These are phyloP conservation scores for Stereocaulon alpinum DNA, from an alignment of 495 filamentous ascomycete species.

Conservation along the genomic window DNA sequence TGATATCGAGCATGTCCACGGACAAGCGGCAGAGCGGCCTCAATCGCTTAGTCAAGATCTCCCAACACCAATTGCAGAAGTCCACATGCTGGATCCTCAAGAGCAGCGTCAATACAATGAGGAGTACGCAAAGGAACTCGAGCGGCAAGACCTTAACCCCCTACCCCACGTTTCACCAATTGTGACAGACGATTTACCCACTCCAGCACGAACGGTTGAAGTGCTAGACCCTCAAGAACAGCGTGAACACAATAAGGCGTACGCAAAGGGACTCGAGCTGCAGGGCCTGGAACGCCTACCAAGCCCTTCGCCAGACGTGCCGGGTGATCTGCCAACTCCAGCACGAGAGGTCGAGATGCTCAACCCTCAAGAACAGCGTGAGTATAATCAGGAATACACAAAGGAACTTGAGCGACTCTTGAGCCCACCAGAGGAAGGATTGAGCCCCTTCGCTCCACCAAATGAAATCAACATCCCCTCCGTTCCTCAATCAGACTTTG, in stretches of 20 bases:
- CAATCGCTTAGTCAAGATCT: neutral
- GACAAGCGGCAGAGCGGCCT: neutral
- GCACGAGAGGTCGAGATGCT: neutral
- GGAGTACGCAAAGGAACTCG: constrained; percentile 6
- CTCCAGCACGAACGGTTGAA: neutral
- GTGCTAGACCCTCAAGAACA: neutral
- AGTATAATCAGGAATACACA: neutral
- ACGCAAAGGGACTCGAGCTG: constrained; percentile 1
- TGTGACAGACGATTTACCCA: neutral
- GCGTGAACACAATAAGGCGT: neutral
- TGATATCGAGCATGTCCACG: neutral
- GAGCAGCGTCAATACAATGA: constrained; percentile 10
- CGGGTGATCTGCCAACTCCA: neutral
- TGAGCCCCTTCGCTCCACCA: neutral
- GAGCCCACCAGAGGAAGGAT: constrained; percentile 2
- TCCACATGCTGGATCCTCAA: constrained; percentile 1
- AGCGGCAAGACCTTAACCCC: neutral
- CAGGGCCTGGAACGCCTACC: neutral
- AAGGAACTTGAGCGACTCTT: constrained; percentile 5
- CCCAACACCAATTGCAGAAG: neutral
- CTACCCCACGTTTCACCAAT: too few relatives aligned
- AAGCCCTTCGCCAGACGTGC: neutral
- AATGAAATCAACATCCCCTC: neutral
- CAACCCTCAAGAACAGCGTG: neutral
- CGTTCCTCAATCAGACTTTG: neutral